Evolutionary conservation across 2,329 filamentous ascomycete genomes (phyloP).

Genomic region (Ceratocystiopsis brevicomis): DNA sequence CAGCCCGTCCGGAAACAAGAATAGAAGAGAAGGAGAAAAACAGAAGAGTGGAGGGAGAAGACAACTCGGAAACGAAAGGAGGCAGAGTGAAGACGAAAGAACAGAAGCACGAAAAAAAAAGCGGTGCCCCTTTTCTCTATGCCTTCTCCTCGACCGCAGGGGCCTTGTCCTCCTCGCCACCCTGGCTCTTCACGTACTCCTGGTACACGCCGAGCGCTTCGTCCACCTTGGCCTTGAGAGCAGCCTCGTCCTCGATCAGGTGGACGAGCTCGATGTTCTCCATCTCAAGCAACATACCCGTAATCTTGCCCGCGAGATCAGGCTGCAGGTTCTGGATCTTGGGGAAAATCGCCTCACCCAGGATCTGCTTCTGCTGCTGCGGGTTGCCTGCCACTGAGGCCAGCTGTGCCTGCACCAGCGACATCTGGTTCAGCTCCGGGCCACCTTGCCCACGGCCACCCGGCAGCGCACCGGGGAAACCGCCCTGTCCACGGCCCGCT

Average conservation of each 20-base stretch:
- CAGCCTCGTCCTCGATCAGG: slow-evolving; percentile 79
- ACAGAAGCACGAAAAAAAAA: background rate
- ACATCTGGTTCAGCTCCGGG: slow-evolving; percentile 21
- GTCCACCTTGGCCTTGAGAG: slow-evolving; percentile 87
- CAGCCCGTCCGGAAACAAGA: too few relatives aligned
- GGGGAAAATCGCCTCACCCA: slow-evolving; percentile 93
- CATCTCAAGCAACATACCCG: slow-evolving; percentile 99
- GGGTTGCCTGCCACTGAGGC: slow-evolving; percentile 28
- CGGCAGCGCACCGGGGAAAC: slow-evolving; percentile 16
- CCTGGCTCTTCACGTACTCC: slow-evolving; percentile 88
- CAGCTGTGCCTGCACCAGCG: slow-evolving; percentile 39
- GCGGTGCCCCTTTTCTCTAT: background rate
- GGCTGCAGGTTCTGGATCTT: slow-evolving; percentile 94
- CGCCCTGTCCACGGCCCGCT: slow-evolving; percentile 20
- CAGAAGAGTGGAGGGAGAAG: background rate
- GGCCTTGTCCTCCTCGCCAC: slow-evolving; percentile 19
- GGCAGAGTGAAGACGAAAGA: background rate
- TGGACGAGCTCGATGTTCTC: slow-evolving; percentile 86
- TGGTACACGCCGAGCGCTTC: slow-evolving; percentile 96
- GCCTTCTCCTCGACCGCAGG: slow-evolving; percentile 30
- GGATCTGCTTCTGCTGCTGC: slow-evolving; percentile 91
- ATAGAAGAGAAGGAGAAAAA: background rate
- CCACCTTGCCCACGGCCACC: slow-evolving; percentile 15
- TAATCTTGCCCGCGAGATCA: slow-evolving; percentile 96
- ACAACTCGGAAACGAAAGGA: background rate